A percentile compares a stretch with the other conserved stretches of the same genome.
Evolutionary conservation across 2,329 filamentous ascomycete species (phyloP).

Genomic region (Fusarium sp.): DNA sequence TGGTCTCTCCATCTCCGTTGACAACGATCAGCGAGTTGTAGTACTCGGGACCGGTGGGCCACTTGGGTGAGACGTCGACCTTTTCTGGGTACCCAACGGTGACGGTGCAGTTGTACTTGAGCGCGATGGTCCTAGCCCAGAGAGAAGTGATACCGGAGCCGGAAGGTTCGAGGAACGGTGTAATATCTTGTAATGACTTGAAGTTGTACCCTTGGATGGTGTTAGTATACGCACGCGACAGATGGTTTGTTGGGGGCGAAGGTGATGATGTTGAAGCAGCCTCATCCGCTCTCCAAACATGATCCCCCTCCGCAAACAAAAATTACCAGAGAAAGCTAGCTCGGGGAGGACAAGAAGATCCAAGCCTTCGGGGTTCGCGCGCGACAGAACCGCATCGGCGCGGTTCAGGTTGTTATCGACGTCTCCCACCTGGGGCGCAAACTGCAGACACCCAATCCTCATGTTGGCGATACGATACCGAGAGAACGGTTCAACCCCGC

Average conservation of each 20-base stretch:
- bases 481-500: slow-evolving; percentile 6
- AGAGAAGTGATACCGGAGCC: slow-evolving; percentile 74
- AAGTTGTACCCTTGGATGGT: slow-evolving; percentile 85
- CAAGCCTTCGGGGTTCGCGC: slow-evolving; percentile 63
- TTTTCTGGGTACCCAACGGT: slow-evolving; percentile 81
- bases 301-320: too few relatives aligned
- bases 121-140: slow-evolving; percentile 77
- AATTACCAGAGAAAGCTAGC: slow-evolving; percentile 77
- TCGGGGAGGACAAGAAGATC: slow-evolving; percentile 82
- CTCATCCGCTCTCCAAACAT: too few relatives aligned
- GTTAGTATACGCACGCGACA: too few relatives aligned
- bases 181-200: slow-evolving; percentile 74
- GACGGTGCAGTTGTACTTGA: slow-evolving; percentile 75
- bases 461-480: slow-evolving; percentile 53
- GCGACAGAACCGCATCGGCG: slow-evolving; percentile 62
- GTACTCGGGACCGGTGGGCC: slow-evolving; percentile 65
- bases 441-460: slow-evolving; percentile 79
- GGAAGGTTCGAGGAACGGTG: slow-evolving; percentile 75
- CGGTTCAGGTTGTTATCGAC: slow-evolving; percentile 71
- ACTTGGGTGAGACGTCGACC: slow-evolving; percentile 62
- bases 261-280: too few relatives aligned
- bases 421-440: slow-evolving; percentile 77
- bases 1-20: slow-evolving; percentile 68
- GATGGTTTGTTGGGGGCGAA: too few relatives aligned
- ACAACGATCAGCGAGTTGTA: slow-evolving; percentile 68